Conservation (phyloP, 176 grass and related monocot species). For the Phyllostachys edulis region DNA sequence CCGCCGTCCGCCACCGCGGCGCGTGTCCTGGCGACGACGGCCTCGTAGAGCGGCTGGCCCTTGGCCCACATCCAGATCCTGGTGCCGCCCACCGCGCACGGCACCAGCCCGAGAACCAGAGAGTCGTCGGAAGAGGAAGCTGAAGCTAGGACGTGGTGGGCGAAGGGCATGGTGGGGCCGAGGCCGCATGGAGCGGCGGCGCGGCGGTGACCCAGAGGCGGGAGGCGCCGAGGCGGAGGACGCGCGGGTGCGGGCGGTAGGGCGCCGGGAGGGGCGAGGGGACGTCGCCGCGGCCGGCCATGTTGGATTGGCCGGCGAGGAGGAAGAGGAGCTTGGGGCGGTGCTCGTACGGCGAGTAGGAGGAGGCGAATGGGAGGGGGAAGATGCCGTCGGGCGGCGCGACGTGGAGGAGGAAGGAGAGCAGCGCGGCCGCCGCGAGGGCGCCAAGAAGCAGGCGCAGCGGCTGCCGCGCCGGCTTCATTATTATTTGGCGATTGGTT, state of each 20-base stretch:
- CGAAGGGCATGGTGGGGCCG: slow-evolving; percentile 83
- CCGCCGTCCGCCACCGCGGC: slow-evolving; percentile 45
- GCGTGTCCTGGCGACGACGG: slow-evolving; percentile 54
- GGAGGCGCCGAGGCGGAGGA: slow-evolving; percentile 59
- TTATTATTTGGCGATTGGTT: background rate
- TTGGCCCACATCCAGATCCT: slow-evolving; percentile 76
- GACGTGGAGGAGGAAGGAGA: slow-evolving; percentile 41
- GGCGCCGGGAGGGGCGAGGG: background rate
- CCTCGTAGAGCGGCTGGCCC: slow-evolving; percentile 62
- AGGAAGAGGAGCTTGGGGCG: slow-evolving; percentile 66
- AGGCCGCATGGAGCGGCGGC: slow-evolving; percentile 84
- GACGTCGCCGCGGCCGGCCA: slow-evolving; percentile 78
- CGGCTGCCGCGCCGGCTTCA: slow-evolving; percentile 47
- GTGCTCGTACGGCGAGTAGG: slow-evolving; percentile 40
- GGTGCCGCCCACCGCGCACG: slow-evolving; percentile 77
- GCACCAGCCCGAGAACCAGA: slow-evolving; percentile 70
- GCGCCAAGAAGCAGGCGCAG: slow-evolving; percentile 28
- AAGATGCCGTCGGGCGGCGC: slow-evolving; percentile 8
- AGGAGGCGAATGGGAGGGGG: slow-evolving; percentile 13
- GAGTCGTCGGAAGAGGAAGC: background rate
- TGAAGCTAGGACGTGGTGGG: slow-evolving; percentile 47
- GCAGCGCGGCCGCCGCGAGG: slow-evolving; percentile 11
- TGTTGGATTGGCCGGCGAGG: slow-evolving; percentile 91
- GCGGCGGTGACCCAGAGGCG: slow-evolving; percentile 44
- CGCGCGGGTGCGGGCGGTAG: slow-evolving; percentile 51